Percentiles rank a stretch among this genome's conserved stretches.
phyloP scores from a whole-genome alignment of 2,329 filamentous ascomycete species.

The Whalleya microplaca region DNA sequence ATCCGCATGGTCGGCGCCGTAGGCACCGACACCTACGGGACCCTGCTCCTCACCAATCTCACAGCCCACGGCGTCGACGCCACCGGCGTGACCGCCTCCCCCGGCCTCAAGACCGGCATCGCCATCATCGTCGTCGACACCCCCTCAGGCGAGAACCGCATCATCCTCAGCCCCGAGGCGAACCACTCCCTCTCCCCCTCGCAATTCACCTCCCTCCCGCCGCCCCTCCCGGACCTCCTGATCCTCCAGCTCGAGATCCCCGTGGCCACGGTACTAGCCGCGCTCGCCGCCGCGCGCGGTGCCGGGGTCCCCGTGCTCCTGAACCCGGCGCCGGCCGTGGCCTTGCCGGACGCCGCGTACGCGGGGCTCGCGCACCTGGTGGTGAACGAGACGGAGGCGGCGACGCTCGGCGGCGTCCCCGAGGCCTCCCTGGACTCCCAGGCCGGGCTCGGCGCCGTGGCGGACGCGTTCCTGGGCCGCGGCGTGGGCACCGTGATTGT shows the following conservation, averaged over 20 bases:
- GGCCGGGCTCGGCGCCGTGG: constrained; percentile 51
- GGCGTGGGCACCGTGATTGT: constrained; percentile 81
- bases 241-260: constrained; percentile 82
- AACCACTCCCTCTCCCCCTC: constrained; percentile 57
- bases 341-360: constrained; percentile 69
- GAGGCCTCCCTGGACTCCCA: constrained; percentile 54
- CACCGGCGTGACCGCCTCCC: constrained; percentile 49
- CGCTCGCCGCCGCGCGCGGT: constrained; percentile 55
- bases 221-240: constrained; percentile 60
- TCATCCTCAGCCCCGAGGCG: constrained; percentile 73
- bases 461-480: constrained; percentile 63
- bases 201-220: constrained; percentile 36
- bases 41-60: constrained; percentile 62
- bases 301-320: constrained; percentile 68
- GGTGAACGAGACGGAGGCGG: constrained; percentile 89
- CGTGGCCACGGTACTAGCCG: constrained; percentile 64
- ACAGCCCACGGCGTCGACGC: constrained; percentile 65
- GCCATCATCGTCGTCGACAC: constrained; percentile 79
- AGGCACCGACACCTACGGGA: constrained; percentile 69
- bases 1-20: constrained; percentile 78
- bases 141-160: constrained; percentile 74
- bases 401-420: constrained; percentile 65
- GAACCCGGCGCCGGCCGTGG: constrained; percentile 81
- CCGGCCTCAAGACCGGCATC: constrained; percentile 63
- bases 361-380: constrained; percentile 74